Conservation (phyloP, 305 asterid species). For the Fraxinus paxiana region DNA sequence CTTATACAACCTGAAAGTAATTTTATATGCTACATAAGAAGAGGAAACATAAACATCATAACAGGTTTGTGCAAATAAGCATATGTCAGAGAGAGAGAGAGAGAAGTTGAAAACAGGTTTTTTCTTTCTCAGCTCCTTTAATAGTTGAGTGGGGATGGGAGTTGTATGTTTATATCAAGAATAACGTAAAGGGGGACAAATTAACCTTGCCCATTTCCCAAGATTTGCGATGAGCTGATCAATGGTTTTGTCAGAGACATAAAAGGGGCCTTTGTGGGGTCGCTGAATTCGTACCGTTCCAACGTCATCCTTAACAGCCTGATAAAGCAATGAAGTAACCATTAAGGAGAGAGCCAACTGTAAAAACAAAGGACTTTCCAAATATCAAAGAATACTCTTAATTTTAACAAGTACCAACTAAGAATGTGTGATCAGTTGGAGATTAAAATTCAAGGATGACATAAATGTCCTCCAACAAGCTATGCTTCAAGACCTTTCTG, state of each 20-base stretch:
- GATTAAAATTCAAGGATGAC: conserved; percentile 9
- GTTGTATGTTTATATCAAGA: not conserved
- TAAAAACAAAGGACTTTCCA: not conserved
- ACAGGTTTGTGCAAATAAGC: not conserved
- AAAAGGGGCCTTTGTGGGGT: conserved; percentile 94
- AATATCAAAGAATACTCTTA: not conserved
- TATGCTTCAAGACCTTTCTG: not conserved
- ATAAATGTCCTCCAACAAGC: not conserved
- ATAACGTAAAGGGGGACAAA: conserved; percentile 19
- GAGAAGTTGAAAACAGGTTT: not conserved
- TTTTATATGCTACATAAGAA: not conserved
- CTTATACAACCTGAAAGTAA: conserved; percentile 75
- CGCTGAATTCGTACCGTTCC: conserved; percentile 86
- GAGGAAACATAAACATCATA: not conserved
- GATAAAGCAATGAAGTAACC: conserved; percentile 19
- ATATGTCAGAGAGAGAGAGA: not conserved
- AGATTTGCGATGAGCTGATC: conserved; percentile 94
- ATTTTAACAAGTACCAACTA: conserved; percentile 3
- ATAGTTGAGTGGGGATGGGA: not conserved
- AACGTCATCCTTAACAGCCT: conserved; percentile 92
- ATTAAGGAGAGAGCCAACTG: conserved; percentile 11
- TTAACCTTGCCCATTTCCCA: conserved; percentile 96
- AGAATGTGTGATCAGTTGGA: not conserved
- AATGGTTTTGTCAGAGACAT: conserved; percentile 77
- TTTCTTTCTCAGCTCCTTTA: not conserved